Conservation (phyloP, 495 filamentous ascomycete genomes). For the Neurospora sp. region DNA sequence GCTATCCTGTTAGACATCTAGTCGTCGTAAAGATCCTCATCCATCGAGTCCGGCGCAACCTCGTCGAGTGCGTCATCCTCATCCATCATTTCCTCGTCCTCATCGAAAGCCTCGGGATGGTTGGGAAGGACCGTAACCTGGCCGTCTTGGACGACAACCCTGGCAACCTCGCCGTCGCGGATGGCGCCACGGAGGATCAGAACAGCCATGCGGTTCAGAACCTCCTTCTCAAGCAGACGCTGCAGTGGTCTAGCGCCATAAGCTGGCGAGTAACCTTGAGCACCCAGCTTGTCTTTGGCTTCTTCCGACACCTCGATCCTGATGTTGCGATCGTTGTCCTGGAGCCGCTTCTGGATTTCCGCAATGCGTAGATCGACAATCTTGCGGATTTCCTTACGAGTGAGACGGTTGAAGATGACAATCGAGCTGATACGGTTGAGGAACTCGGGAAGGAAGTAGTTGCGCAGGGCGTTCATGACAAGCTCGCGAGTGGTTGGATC, state of each 20-base stretch:
- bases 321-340: conserved; percentile 71
- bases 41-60: conserved; percentile 61
- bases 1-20: conserved; percentile 4
- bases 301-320: conserved; percentile 63
- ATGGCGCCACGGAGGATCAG: conserved; percentile 78
- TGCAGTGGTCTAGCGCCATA: conserved; percentile 87
- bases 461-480: conserved; percentile 78
- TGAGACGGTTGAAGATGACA: conserved; percentile 98
- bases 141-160: conserved; percentile 60
- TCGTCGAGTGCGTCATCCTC: conserved; percentile 60
- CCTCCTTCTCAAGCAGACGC: conserved; percentile 88
- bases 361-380: conserved; percentile 86
- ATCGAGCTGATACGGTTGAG: conserved; percentile 90
- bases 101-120: conserved; percentile 52
- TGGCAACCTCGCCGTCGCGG: conserved; percentile 72
- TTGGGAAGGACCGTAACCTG: conserved; percentile 75
- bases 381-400: conserved; percentile 75
- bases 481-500: conserved; percentile 78
- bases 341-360: conserved; percentile 85
- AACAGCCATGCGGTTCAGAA: conserved; percentile 85
- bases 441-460: conserved; percentile 97
- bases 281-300: conserved; percentile 83
- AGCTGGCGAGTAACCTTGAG: conserved; percentile 81
- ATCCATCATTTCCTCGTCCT: conserved; percentile 58
- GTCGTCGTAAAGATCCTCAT: conserved; percentile 60